Evolutionary conservation across 2,329 filamentous ascomycete species (phyloP).

Genomic region (Curvularia sp.): DNA sequence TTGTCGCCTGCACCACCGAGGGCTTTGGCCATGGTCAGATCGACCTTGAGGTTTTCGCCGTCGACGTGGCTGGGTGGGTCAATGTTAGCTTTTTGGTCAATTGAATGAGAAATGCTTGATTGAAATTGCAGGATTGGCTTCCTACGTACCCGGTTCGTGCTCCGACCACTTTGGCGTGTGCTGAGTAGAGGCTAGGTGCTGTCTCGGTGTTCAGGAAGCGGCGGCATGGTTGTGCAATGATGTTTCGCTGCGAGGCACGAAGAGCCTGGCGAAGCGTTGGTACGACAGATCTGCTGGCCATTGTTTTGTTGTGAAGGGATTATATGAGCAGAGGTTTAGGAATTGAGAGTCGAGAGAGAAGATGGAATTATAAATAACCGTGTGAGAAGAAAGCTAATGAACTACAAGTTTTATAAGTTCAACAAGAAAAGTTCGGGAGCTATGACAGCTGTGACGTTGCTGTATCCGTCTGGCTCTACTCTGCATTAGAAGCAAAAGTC

Average conservation of each 20-base stretch:
- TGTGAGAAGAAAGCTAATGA: not conserved
- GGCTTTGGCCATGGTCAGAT: slow-evolving; percentile 55
- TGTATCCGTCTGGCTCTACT: not conserved
- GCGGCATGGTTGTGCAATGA: slow-evolving; percentile 11
- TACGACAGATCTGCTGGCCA: slow-evolving; percentile 25
- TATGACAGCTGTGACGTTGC: slow-evolving; percentile 11
- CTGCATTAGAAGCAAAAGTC: slow-evolving; percentile 7
- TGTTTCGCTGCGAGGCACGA: slow-evolving; percentile 17
- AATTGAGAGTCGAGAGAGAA: not conserved
- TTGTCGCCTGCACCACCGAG: slow-evolving; percentile 53
- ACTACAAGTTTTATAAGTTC: too few relatives aligned
- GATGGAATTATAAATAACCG: too few relatives aligned
- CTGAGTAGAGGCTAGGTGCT: slow-evolving; percentile 51
- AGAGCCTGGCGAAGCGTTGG: slow-evolving; percentile 22
- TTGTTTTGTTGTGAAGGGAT: slow-evolving; percentile 1
- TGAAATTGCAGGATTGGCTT: not conserved
- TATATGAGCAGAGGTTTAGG: not conserved
- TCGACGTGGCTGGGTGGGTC: slow-evolving; percentile 35
- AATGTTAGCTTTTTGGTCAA: not conserved
- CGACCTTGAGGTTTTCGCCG: slow-evolving; percentile 46
- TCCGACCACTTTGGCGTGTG: slow-evolving; percentile 50
- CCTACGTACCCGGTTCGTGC: slow-evolving; percentile 44
- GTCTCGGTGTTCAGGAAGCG: slow-evolving; percentile 51
- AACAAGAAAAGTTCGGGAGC: not conserved
- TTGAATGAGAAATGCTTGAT: not conserved